Evolutionary conservation across 495 filamentous ascomycete genomes (phyloP), one percentile per base, ranked within the genome.

Genomic region (Cenococcum geophilum): DNA sequence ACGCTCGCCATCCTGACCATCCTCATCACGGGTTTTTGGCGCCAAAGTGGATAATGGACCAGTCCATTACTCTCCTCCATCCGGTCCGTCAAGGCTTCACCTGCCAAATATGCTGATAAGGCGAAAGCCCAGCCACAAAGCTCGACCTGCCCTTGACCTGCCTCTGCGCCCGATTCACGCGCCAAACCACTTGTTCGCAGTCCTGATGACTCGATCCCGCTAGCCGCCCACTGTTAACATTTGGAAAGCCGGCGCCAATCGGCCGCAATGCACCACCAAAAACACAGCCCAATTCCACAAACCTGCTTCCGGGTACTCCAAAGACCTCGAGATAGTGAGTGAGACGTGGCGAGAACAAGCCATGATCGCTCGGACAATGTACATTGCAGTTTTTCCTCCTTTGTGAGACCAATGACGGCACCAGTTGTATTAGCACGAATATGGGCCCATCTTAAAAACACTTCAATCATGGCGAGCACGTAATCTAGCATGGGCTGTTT

Each of bases 131-230:
- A 37, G 32, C 53, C 36, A 56, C 32, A 37, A 34, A 22, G 10
- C 21, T 23, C 53, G 14, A 32, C 16, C 53, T 56, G 11, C 53
- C 53, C 36, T 32, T 18, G 53, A 22, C 45, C 18, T 49, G 45
- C 45, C 22, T 23, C 49, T 11, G 48, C 16, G 48, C 40, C 57
- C 60, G 60, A 57, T 61, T 63, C 61, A 61, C 61, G 58, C 65
- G 61, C 65, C 65, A 64, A 64, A 64, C 61, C 25, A 11, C 22
- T 49, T 49, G 64, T 63, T 67, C 59, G 64, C 60, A 63, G 45
- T 10, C 21, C 16, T 53, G 18, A 27, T 67, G 64, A 63, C 63
- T 67, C 60, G 64, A 63, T 51, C 60, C 64, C 34, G 57, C 43
- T 64, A 68, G 61, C 61, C 65, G 65, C 65, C 57, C 57, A 53